A percentile compares a stretch with the other conserved stretches of the same genome.
phyloP scores from a whole-genome alignment of 2,329 filamentous ascomycete genomes.

The Colletotrichum kahawae region DNA sequence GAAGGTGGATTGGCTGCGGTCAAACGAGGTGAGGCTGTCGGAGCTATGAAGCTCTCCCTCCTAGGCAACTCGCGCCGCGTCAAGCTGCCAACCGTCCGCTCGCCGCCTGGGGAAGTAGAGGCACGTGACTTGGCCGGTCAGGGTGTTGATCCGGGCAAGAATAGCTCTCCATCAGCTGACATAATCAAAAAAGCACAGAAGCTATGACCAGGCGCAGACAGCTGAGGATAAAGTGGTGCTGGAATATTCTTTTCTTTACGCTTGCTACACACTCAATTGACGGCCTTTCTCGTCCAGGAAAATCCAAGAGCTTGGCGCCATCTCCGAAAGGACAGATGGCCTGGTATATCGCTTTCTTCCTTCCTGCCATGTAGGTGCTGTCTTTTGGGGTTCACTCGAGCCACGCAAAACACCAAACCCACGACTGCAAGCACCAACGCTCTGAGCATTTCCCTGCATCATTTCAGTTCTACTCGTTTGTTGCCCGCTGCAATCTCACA shows the following conservation, averaged over 20 bases:
- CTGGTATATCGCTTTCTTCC: neutral
- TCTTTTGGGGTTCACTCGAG: neutral
- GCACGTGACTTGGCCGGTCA: conserved; percentile 5
- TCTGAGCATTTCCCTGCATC: neutral
- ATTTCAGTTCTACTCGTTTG: neutral
- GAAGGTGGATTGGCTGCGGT: conserved; percentile 13
- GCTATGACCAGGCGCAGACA: conserved; percentile 14
- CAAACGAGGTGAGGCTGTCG: conserved; percentile 23
- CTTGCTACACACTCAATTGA: neutral
- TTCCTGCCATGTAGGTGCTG: conserved; percentile 18
- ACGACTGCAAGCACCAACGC: neutral
- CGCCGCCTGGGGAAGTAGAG: neutral
- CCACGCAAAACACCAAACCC: neutral
- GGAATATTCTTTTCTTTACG: conserved; percentile 15
- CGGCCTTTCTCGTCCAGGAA: neutral
- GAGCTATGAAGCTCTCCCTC: conserved; percentile 23
- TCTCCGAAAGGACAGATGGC: conserved; percentile 6
- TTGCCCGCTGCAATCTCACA: neutral
- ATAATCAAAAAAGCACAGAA: neutral
- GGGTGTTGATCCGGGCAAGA: neutral
- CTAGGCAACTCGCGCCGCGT: conserved; percentile 27
- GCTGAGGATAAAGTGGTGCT: conserved; percentile 19
- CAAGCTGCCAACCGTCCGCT: conserved; percentile 21
- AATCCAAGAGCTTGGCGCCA: neutral
- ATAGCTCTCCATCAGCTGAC: neutral